A percentile compares a stretch with the other conserved stretches of the same genome.
phyloP scores from a whole-genome alignment of 1,284 basidiomycete species.

The Leccinum pachyderme region DNA sequence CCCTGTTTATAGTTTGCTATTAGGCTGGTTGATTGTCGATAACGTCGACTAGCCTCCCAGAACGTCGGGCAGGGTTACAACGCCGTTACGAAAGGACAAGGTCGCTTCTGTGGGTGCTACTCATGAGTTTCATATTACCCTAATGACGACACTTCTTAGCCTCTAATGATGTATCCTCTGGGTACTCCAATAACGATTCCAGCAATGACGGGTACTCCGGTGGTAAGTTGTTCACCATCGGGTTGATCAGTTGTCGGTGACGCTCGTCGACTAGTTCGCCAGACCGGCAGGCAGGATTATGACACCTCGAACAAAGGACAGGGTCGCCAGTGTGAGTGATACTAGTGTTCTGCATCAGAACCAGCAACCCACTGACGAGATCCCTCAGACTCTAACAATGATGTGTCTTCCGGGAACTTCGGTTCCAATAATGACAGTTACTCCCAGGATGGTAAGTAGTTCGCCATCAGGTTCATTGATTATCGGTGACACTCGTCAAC shows the following conservation, averaged over 20 bases:
- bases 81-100: constrained; percentile 10
- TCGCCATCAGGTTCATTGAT: constrained; percentile 10
- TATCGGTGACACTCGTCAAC: constrained; percentile 5
- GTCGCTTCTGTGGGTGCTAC: constrained; percentile 16
- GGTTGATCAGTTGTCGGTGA: not conserved
- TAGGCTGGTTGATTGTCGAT: not conserved
- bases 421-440: no score
- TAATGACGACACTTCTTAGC: not conserved
- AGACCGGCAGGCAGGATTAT: no score
- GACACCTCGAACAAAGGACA: constrained; percentile 1
- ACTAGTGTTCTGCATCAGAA: not conserved
- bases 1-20: not conserved
- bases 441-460: constrained; percentile 11
- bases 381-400: not conserved
- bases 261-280: not conserved
- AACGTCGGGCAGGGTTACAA: no score
- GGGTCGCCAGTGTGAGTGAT: constrained; percentile 20
- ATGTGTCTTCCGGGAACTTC: not conserved
- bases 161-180: not conserved
- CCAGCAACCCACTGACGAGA: not conserved
- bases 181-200: not conserved
- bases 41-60: no score
- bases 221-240: not conserved
- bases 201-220: not conserved
- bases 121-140: no score